Base-by-base conservation (phyloP, 208 protist species). In the Leishmania arabica region DNA sequence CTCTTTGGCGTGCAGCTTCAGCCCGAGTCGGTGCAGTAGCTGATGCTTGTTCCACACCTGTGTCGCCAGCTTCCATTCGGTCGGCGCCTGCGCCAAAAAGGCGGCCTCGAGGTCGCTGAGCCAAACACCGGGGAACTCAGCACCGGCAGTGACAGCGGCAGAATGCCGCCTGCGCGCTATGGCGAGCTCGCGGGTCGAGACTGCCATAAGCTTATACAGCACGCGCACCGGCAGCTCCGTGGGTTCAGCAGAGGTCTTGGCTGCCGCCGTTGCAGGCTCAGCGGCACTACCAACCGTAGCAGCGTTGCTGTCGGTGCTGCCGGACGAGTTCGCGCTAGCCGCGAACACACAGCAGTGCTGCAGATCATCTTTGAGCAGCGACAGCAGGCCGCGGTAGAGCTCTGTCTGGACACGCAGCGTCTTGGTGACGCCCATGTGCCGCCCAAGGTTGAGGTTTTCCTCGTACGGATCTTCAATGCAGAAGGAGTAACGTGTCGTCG, bases 401-500 rank as follows among this genome's bases (percentile, higher is more conserved):
- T 98, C 95, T 21, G 88, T 83, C 77, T 92, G 80, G 21, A 98
- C 95, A 78, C 96, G 95, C 58, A 95, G 84, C 24, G 88, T 90
- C 78, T 96, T 95, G n/a, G 91, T 95, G 60, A 95, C 82, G 71
- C 95, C 95, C 86, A 98, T 93, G 82, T 98, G 95, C 2, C 95
- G 90, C 8, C 92, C 93, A 3, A 96, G 83, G 80, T 96, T 97
- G 27, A 96, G 83, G 56, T 97, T 97, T 60, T 95, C 88, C 75
- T 98, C 95, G 79, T 98, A 97, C 11, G 94, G 95, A 88, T 97
- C 95, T 79, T 98, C 94, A 69, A 98, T 97, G 81, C 95, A 97
- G 65, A 98, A 89, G 66, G 87, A 82, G 80, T 98, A 98, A 51
- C 92, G 91, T 54, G 89, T 84, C 69, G 80, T 79, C 54, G 77